A percentile compares a stretch with the other conserved stretches of the same genome.
Evolutionary conservation across 2,329 filamentous ascomycete genomes (phyloP).

Genomic region (Fusarium sp.): DNA sequence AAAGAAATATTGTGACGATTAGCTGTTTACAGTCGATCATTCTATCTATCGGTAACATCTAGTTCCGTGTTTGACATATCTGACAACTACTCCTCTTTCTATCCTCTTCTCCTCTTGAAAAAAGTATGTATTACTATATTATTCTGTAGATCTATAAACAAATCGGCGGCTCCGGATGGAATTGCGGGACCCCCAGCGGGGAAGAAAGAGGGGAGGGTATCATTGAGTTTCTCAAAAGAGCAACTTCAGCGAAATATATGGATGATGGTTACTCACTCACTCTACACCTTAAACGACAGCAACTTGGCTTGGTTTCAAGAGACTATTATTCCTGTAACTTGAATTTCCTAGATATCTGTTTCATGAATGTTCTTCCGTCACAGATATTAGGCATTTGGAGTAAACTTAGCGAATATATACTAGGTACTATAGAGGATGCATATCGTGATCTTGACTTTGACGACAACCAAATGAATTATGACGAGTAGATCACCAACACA

Average conservation of each 20-base stretch:
- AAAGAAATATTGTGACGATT: not conserved
- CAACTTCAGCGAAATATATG: conserved; percentile 19
- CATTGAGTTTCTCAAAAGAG: conserved; percentile 7
- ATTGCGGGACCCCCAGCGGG: not conserved
- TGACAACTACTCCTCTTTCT: not conserved
- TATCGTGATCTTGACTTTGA: not conserved
- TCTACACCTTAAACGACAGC: not conserved
- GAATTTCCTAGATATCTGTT: not conserved
- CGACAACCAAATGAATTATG: not conserved
- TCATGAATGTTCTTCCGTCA: not conserved
- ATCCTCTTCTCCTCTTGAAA: not conserved
- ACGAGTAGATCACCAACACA: not conserved
- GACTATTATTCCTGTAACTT: not conserved
- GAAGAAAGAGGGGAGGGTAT: conserved; percentile 13
- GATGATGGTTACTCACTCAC: not conserved
- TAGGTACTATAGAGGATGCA: not conserved
- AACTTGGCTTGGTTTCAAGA: not conserved
- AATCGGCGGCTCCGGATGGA: conserved; percentile 3
- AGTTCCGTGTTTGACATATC: not conserved
- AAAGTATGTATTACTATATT: not conserved
- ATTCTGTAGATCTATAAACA: not conserved
- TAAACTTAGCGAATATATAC: not conserved
- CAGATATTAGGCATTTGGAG: not conserved
- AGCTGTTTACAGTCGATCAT: not conserved
- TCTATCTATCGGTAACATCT: not conserved